Evolutionary conservation across 2,329 filamentous ascomycete genomes (phyloP), one percentile per base, ranked within the genome.

Genomic region (Ophiocordyceps polyrhachis-furcata): DNA sequence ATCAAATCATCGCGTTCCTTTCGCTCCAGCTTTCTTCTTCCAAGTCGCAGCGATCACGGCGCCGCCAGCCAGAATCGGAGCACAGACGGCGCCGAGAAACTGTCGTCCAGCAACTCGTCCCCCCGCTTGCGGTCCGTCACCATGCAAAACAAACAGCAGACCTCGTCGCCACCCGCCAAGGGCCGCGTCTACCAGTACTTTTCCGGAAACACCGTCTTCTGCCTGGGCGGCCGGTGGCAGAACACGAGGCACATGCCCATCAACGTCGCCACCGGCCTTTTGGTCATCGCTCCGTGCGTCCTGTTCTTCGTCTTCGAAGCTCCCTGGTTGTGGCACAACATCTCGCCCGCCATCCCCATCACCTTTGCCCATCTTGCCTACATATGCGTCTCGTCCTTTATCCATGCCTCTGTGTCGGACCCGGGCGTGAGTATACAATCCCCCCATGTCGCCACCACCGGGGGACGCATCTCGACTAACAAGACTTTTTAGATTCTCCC

Each of bases 281-380:
- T 94, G 28, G 74, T 93, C n/a, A 61, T 91, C 37, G 58, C 93
- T 15, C 91, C 91, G 2, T 74, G 77, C 37, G 71, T 74, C 15
- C 71, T 98, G 40, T 98, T 95, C 68, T 89, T 93, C 62, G 76
- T 68, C 19, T 93, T 81, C 55, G 91, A 83, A 49, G 87, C 83
- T 12, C 76, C 83, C 20, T 94, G 83, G 75, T 60, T 93, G 44
- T 95, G 87, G 87, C 69, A 79, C 52, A 72, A 93, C 54, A 72
- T 93, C 50, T 93, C 85, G 35, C 88, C 88, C 29, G 87, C 86
- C 44, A 76, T 96, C 54, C 91, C 91, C 44, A 76, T 96, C 53
- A 62, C 85, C 40, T 96, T 93, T 64, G 88, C 78, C 44, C 98
- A 98, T 58, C 57, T 95, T n/a, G 86, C 86, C 55, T 88, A 83